These are phyloP conservation scores for Spathaspora hagerdaliae DNA, from an alignment of 805 yeast species.

Conservation along the genomic window DNA sequence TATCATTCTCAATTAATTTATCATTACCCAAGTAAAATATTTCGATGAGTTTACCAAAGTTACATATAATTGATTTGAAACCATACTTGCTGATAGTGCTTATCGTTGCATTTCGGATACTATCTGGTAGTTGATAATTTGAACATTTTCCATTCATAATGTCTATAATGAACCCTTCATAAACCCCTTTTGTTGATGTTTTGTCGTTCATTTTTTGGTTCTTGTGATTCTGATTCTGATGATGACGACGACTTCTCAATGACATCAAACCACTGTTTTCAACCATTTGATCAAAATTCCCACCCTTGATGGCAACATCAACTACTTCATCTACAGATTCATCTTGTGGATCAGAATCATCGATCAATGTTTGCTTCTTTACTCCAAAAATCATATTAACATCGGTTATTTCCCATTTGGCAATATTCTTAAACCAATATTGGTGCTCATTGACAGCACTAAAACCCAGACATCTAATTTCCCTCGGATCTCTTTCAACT, in stretches of 20 bases:
- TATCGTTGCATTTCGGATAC: not conserved
- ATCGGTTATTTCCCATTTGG: constrained; percentile 77
- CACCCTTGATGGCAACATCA: not conserved
- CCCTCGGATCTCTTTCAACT: constrained; percentile 90
- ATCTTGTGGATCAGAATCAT: constrained; percentile 5
- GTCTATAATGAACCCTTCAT: constrained; percentile 81
- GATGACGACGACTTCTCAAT: constrained; percentile 15
- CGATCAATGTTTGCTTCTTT: constrained; percentile 6
- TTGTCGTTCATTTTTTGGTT: not conserved
- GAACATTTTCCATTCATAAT: constrained; percentile 60
- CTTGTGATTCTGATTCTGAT: not conserved
- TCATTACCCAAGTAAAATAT: constrained; percentile 74
- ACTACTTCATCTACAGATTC: constrained; percentile 15
- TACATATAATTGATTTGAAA: constrained; percentile 69
- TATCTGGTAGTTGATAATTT: constrained; percentile 48
- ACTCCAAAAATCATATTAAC: constrained; percentile 71
- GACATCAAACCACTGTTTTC: constrained; percentile 14
- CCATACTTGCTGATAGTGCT: constrained; percentile 71
- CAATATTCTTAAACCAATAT: constrained; percentile 63
- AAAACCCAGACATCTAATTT: constrained; percentile 84
- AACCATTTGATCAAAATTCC: constrained; percentile 1
- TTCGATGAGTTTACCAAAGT: constrained; percentile 70
- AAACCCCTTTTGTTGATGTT: constrained; percentile 16
- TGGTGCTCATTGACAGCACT: constrained; percentile 68
- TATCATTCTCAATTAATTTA: constrained; percentile 59